Evolutionary conservation across 805 yeast genomes (phyloP).

Genomic region (Hanseniaspora nectarophila): DNA sequence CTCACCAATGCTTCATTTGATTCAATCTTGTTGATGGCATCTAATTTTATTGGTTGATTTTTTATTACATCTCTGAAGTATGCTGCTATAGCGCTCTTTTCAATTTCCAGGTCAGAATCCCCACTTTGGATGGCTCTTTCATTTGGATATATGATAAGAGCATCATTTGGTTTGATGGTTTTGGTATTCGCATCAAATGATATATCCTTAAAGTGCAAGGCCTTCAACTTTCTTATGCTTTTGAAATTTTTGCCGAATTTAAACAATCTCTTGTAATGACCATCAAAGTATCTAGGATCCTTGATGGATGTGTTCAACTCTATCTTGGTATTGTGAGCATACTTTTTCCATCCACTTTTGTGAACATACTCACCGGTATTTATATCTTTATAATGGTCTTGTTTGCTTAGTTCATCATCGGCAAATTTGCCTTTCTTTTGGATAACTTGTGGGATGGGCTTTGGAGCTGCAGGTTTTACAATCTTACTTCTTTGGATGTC

Average conservation of each 20-base stretch:
- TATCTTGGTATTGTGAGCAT: not conserved
- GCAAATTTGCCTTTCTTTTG: not conserved
- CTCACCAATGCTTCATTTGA: constrained; percentile 8
- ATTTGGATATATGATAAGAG: not conserved
- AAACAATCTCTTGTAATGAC: not conserved
- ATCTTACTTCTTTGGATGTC: constrained; percentile 1
- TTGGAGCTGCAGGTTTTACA: not conserved
- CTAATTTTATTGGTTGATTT: not conserved
- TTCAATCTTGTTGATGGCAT: not conserved
- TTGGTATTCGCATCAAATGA: constrained; percentile 2
- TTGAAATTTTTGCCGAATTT: constrained; percentile 2
- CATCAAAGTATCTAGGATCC: constrained; percentile 5
- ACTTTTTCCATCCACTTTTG: not conserved
- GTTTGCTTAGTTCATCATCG: constrained; percentile 1
- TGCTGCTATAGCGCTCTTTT: not conserved
- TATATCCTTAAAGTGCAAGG: not conserved
- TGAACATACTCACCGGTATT: not conserved
- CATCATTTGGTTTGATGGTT: not conserved
- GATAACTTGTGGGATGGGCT: not conserved
- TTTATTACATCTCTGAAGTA: not conserved
- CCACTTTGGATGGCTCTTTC: constrained; percentile 1
- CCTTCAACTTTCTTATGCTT: not conserved
- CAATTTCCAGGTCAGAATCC: not conserved
- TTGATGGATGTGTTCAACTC: not conserved
- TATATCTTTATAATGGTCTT: constrained; percentile 9